phyloP scores from a whole-genome alignment of 2,329 filamentous ascomycete genomes.

The Colletotrichum tofieldiae region DNA sequence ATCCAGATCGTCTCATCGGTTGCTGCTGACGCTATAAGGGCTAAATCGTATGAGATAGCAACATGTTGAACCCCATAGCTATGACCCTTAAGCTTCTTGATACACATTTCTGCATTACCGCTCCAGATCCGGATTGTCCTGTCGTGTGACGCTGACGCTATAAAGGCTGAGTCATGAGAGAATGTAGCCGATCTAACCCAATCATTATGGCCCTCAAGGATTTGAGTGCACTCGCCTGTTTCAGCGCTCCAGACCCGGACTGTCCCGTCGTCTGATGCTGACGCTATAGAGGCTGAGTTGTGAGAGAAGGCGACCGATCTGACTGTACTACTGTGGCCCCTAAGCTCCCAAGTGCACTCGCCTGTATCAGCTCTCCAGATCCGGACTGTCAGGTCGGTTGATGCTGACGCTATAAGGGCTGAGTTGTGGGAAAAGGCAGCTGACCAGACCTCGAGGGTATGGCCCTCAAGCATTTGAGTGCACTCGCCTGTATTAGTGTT shows the following conservation, averaged over 20 bases:
- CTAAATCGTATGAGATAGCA: neutral
- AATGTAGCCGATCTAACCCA: accelerated
- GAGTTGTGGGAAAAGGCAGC: no score
- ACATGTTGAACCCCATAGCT: neutral
- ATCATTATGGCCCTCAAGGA: neutral
- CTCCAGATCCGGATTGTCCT: neutral
- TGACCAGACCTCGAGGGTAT: no score
- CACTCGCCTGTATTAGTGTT: neutral
- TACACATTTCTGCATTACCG: neutral
- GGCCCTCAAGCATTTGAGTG: no score
- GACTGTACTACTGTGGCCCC: neutral
- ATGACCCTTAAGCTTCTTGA: neutral
- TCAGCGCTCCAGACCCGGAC: neutral
- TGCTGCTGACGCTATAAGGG: neutral
- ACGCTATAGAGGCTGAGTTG: neutral
- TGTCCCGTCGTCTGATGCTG: neutral
- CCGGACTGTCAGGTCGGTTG: neutral
- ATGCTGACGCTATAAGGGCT: no score
- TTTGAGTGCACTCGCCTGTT: no score
- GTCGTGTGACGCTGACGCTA: neutral
- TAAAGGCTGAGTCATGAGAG: neutral
- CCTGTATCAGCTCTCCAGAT: neutral
- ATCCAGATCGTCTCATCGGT: neutral
- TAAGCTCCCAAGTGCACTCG: neutral
- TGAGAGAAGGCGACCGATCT: neutral